Conservation (phyloP, 208 protist species). For the Phytomonas francai region DNA sequence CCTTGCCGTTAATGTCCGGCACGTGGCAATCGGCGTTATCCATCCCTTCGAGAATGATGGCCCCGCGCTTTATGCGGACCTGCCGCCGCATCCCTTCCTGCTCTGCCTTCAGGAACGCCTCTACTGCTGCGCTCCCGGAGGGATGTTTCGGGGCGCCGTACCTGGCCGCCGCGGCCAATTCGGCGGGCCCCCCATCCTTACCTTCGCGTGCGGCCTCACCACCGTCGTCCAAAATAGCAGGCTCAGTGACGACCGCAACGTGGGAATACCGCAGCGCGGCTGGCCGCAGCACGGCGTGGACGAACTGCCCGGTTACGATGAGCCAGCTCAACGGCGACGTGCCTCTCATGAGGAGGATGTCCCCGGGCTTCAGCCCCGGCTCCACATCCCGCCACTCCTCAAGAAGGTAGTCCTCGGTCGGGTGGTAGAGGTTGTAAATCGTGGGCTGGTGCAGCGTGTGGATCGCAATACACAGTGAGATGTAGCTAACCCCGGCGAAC, state of each 20-base stretch:
- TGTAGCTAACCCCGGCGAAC: constrained; percentile 20
- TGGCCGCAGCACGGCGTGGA: constrained; percentile 26
- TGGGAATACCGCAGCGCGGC: constrained; percentile 72
- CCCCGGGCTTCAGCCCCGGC: constrained; percentile 63
- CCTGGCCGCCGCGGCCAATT: no score
- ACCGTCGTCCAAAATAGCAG: constrained; percentile 20
- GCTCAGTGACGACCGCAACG: constrained; percentile 72
- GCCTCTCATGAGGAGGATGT: constrained; percentile 70
- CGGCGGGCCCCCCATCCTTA: no score
- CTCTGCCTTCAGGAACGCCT: constrained; percentile 24
- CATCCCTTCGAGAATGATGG: constrained; percentile 67
- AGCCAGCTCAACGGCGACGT: constrained; percentile 38
- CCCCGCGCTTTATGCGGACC: constrained; percentile 30
- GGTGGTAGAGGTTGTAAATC: constrained; percentile 29
- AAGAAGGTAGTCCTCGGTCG: constrained; percentile 38
- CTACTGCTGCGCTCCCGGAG: no score
- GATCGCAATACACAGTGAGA: constrained; percentile 26
- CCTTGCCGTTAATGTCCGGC: constrained; percentile 40
- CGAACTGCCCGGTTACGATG: constrained; percentile 50
- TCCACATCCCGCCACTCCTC: constrained; percentile 65
- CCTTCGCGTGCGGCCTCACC: no score
- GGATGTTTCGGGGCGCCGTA: not conserved
- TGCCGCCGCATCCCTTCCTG: constrained; percentile 12
- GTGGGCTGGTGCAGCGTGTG: constrained; percentile 20
- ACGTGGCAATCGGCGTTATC: constrained; percentile 63